Evolutionary conservation across 768 basidiomycete genomes (phyloP).

Genomic region (Cubamyces lactineus): DNA sequence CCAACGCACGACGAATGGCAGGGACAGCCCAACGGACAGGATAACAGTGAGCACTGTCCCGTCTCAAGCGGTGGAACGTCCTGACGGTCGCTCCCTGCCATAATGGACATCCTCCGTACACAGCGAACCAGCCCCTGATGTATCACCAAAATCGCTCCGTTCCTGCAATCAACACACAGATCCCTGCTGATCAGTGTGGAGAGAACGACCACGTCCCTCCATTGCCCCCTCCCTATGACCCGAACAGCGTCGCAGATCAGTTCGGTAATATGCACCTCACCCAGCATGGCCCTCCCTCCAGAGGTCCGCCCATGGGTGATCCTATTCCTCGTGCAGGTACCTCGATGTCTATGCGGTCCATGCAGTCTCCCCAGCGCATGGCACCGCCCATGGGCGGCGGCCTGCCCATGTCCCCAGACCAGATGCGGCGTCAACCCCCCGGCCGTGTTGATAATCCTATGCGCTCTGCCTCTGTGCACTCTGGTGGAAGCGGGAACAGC

Average conservation of each 20-base stretch:
- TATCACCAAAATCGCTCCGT: slow-evolving; percentile 52
- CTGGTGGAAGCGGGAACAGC: slow-evolving; percentile 39
- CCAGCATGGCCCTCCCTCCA: slow-evolving; percentile 41
- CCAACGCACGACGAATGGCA: not conserved
- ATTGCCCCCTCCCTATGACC: slow-evolving; percentile 45
- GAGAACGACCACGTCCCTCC: slow-evolving; percentile 29
- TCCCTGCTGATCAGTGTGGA: slow-evolving; percentile 32
- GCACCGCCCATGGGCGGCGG: slow-evolving; percentile 17
- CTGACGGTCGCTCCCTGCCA: slow-evolving; percentile 6
- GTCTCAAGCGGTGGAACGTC: slow-evolving; percentile 7
- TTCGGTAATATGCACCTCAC: slow-evolving; percentile 59
- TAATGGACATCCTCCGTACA: not conserved
- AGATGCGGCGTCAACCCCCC: slow-evolving; percentile 26
- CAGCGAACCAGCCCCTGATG: slow-evolving; percentile 35
- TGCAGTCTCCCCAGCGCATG: slow-evolving; percentile 25
- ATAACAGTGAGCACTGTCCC: slow-evolving; percentile 25
- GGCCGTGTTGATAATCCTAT: slow-evolving; percentile 21
- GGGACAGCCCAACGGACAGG: slow-evolving; percentile 12
- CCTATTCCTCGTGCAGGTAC: slow-evolving; percentile 59
- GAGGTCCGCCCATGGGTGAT: slow-evolving; percentile 41
- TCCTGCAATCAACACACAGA: slow-evolving; percentile 47
- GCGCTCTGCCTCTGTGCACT: slow-evolving; percentile 33
- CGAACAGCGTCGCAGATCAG: slow-evolving; percentile 49
- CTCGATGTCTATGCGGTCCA: slow-evolving; percentile 38
- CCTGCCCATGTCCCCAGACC: slow-evolving; percentile 26